These are phyloP conservation scores for Colletotrichum lentis DNA, from an alignment of 2,329 filamentous ascomycete genomes.

Conservation along the genomic window DNA sequence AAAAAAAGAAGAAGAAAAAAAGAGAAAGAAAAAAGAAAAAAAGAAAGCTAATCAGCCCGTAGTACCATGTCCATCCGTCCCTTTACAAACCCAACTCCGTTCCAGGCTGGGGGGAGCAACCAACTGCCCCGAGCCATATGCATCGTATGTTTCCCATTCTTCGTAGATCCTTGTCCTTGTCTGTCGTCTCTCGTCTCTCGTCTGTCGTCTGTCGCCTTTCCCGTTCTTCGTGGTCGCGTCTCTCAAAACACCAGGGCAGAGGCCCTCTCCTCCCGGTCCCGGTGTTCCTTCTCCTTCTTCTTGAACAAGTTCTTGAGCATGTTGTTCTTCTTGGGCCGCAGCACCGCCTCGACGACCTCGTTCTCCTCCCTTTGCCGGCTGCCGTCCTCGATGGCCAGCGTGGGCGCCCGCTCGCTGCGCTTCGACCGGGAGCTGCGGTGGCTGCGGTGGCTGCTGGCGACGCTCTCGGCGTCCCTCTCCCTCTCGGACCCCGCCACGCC, in stretches of 20 bases:
- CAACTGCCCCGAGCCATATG: conserved; percentile 27
- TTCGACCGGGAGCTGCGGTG: conserved; percentile 43
- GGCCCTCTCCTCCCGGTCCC: conserved; percentile 42
- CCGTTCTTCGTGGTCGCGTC: conserved; percentile 11
- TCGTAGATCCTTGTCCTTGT: not conserved
- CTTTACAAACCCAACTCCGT: conserved; percentile 36
- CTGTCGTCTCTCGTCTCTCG: not conserved
- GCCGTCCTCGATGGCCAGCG: conserved; percentile 48
- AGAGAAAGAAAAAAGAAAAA: not conserved
- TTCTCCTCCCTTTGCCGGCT: conserved; percentile 48
- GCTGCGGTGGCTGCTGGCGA: conserved; percentile 51
- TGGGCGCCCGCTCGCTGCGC: conserved; percentile 47
- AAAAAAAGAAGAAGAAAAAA: not conserved
- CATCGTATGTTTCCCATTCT: conserved; percentile 22
- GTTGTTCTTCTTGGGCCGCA: conserved; percentile 61
- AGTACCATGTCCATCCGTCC: not conserved
- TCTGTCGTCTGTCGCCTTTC: not conserved
- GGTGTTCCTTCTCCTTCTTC: conserved; percentile 58
- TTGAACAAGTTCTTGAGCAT: conserved; percentile 68
- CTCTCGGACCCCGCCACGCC: conserved; percentile 38
- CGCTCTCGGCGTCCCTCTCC: conserved; percentile 48
- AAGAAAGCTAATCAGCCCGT: not conserved
- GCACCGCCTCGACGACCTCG: conserved; percentile 48
- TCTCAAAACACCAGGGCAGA: conserved; percentile 37
- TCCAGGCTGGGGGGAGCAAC: conserved; percentile 26